Evolutionary conservation across 225 moss, liverwort and hornwort species (phyloP).

Genomic region (Pleurozium schreberi): DNA sequence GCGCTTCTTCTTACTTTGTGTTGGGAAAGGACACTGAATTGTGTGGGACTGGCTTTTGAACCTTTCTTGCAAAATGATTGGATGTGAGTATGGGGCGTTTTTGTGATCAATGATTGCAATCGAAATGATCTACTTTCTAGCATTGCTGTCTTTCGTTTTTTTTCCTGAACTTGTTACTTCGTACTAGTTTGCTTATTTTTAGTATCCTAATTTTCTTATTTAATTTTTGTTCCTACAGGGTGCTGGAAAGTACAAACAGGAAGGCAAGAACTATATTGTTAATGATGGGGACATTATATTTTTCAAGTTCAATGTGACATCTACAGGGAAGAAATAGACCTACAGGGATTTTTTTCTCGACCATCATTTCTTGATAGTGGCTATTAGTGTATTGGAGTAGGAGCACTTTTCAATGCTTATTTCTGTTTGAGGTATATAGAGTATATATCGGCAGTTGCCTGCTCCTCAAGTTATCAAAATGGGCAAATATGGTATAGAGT

Average conservation of each 20-base stretch:
- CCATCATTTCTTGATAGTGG: neutral
- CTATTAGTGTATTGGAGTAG: conserved; percentile 1
- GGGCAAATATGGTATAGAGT: neutral
- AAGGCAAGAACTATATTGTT: conserved; percentile 90
- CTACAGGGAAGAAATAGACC: conserved; percentile 71
- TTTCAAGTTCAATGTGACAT: conserved; percentile 98
- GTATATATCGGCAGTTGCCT: neutral
- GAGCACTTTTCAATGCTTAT: neutral
- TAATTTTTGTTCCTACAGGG: conserved; percentile 21
- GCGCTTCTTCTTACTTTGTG: neutral
- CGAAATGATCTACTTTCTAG: neutral
- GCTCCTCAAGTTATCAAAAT: neutral
- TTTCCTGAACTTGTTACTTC: neutral
- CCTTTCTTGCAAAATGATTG: neutral
- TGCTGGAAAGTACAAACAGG: conserved; percentile 95
- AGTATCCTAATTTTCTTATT: neutral
- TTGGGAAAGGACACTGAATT: neutral
- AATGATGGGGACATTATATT: conserved; percentile 93
- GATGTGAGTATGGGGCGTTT: neutral
- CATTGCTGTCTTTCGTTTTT: neutral
- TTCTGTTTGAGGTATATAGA: conserved; percentile 5
- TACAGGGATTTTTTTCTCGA: neutral
- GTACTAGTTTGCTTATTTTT: neutral
- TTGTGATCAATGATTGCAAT: neutral
- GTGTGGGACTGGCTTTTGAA: neutral